phyloP scores from a whole-genome alignment of 164 flowering plant species.

The Magnolia sinica region DNA sequence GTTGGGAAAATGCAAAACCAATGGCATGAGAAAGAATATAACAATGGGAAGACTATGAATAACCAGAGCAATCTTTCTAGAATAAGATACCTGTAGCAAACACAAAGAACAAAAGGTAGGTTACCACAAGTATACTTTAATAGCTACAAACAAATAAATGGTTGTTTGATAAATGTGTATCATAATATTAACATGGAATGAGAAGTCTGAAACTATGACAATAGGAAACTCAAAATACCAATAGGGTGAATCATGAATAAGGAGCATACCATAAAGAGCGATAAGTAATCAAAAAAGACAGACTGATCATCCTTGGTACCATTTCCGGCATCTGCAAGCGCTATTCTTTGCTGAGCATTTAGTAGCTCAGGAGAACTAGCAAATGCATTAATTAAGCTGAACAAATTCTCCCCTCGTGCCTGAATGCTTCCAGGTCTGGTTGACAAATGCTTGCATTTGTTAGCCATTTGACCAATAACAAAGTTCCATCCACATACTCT shows the following conservation, averaged over 20 bases:
- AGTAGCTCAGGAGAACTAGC: conserved; percentile 57
- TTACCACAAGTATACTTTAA: not conserved
- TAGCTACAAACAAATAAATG: not conserved
- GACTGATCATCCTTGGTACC: conserved; percentile 47
- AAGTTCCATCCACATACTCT: not conserved
- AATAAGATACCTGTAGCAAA: conserved; percentile 62
- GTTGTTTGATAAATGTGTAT: not conserved
- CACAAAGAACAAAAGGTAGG: not conserved
- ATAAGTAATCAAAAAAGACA: conserved; percentile 81
- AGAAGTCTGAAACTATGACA: not conserved
- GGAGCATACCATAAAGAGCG: conserved; percentile 67
- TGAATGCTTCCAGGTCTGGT: conserved; percentile 95
- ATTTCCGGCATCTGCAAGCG: conserved; percentile 21
- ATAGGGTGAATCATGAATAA: conserved; percentile 1
- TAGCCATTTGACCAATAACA: not conserved
- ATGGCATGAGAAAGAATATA: conserved; percentile 60
- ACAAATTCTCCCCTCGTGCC: conserved; percentile 96
- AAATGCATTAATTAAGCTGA: conserved; percentile 68
- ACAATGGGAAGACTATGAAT: conserved; percentile 70
- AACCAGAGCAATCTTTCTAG: conserved; percentile 54
- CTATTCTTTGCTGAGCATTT: conserved; percentile 43
- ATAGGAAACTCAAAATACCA: not conserved
- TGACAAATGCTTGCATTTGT: not conserved
- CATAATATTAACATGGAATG: conserved; percentile 5
- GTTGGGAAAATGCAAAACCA: conserved; percentile 33